Base-by-base conservation (phyloP, 1,284 basidiomycete species). In the Rhodotorula sp. region DNA sequence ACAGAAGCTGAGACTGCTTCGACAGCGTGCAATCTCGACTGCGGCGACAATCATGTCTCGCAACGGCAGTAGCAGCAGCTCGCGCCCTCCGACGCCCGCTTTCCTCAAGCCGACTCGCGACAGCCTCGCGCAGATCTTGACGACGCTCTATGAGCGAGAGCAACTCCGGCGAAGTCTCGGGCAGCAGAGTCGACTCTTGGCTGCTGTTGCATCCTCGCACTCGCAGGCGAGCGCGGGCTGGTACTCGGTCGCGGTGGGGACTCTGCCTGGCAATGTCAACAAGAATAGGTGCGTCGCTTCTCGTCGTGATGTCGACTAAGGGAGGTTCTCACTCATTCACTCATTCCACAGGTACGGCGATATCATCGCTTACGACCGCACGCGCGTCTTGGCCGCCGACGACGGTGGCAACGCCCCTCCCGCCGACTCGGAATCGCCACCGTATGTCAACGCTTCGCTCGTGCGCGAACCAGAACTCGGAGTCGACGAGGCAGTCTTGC, bases 371-470 rank as follows among this genome's bases (percentile, higher is more conserved):
- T 93, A 92, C 80, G 90, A 93, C 81, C 85, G 89, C 65, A 92
- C 90, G 2, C 85, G 90, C 15, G 87, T 91, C 34, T 79, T 86
- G 18, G 10, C 84, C 88, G 18, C 34, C 64, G 16, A 34, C 34
- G 51, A 31, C 14, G 6, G 7, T 49, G 48, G 5, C 18, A 10
- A 51, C 20, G 49, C 20, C 26, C 29, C 51, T 0, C 39, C 58
- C n/a, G 46, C 43, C 3, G 46, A 52, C 1, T 12, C 51, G 26
- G 23, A 21, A 49, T 61, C 61, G n/a, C 43, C 58, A 10, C 68
- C 66, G 58, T 93, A 93, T 80, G 79, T 93, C 46, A 93, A 93
- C 77, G 91, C 89, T n/a, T 90, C 86, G 77, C 92, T 91, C 89
- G 87, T 92, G 23, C 83, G 85, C 56, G 91, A 93, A 79, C 81